Percentiles rank a stretch among this genome's conserved stretches.
Evolutionary conservation across 345 rosid species (phyloP).

Genomic region (Luvunga scandens): DNA sequence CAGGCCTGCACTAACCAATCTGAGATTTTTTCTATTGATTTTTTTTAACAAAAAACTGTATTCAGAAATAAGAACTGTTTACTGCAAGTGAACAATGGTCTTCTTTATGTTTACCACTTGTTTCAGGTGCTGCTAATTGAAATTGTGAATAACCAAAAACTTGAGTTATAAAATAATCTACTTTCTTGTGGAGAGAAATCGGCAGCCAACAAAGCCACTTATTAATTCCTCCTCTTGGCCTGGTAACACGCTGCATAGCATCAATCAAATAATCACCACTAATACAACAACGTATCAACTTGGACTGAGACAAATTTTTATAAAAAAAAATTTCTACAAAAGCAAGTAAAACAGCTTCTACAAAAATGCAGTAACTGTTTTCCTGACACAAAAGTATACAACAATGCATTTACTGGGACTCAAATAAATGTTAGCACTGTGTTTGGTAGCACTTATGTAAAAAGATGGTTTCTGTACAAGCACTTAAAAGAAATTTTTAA

Average conservation of each 20-base stretch:
- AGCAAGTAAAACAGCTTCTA: too few relatives aligned
- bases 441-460: not conserved
- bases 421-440: not conserved
- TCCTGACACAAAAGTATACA: too few relatives aligned
- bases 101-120: slow-evolving; percentile 34
- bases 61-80: slow-evolving; percentile 1
- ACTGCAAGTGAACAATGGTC: not conserved
- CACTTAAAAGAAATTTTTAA: not conserved
- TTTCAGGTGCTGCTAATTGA: slow-evolving; percentile 17
- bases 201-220: slow-evolving; percentile 84
- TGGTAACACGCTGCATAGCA: slow-evolving; percentile 59
- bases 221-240: slow-evolving; percentile 76
- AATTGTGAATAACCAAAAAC: slow-evolving; percentile 32
- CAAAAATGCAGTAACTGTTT: too few relatives aligned
- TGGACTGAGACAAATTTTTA: not conserved
- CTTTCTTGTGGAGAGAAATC: slow-evolving; percentile 55
- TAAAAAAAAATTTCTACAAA: not conserved
- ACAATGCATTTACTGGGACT: too few relatives aligned
- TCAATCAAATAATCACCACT: not conserved
- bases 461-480: not conserved
- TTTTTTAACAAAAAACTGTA: too few relatives aligned
- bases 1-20: slow-evolving; percentile 39
- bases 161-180: slow-evolving; percentile 31
- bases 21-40: not conserved
- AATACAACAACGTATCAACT: not conserved